Percentiles rank a stretch among this genome's conserved stretches.
Evolutionary conservation across 495 filamentous ascomycete species (phyloP).

Genomic region (Emericellopsis terricola): DNA sequence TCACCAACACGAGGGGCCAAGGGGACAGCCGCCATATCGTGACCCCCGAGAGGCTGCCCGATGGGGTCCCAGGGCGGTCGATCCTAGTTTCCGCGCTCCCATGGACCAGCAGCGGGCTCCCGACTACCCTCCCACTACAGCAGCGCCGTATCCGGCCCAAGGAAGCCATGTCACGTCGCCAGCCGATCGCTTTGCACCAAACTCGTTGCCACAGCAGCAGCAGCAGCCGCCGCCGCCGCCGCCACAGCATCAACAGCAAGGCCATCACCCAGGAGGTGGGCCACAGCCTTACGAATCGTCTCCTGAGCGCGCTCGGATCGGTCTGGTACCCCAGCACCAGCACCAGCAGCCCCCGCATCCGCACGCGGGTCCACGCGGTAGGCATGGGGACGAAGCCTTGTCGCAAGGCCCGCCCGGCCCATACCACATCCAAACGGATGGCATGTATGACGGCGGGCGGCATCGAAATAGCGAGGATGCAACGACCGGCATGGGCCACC

Average conservation of each 20-base stretch:
- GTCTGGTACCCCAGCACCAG: constrained; percentile 14
- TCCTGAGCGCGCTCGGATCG: constrained; percentile 26
- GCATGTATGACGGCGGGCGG: constrained; percentile 18
- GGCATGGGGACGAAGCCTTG: constrained; percentile 3
- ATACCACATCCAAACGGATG: constrained; percentile 9
- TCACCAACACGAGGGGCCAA: constrained; percentile 26
- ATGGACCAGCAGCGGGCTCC: constrained; percentile 12
- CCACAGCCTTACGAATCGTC: constrained; percentile 30
- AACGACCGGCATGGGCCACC: constrained; percentile 23
- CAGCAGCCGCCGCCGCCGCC: constrained; percentile 26
- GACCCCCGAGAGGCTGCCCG: constrained; percentile 3
- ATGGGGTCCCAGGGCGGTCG: constrained; percentile 7
- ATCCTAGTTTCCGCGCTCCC: constrained; percentile 1
- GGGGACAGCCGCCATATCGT: constrained; percentile 13
- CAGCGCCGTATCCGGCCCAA: constrained; percentile 24
- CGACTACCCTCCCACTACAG: constrained; percentile 23
- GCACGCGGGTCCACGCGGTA: constrained; percentile 5
- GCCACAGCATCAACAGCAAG: constrained; percentile 20
- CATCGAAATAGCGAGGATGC: constrained; percentile 40
- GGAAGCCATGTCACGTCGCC: no score
- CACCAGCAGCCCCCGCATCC: constrained; percentile 15
- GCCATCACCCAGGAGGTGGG: constrained; percentile 16
- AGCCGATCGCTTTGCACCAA: constrained; percentile 16
- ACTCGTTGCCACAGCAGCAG: constrained; percentile 24
- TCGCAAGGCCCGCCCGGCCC: constrained; percentile 12